Base-by-base conservation (phyloP, 352 stramenopile species). In the Globisporangium rhizosaccharum region DNA sequence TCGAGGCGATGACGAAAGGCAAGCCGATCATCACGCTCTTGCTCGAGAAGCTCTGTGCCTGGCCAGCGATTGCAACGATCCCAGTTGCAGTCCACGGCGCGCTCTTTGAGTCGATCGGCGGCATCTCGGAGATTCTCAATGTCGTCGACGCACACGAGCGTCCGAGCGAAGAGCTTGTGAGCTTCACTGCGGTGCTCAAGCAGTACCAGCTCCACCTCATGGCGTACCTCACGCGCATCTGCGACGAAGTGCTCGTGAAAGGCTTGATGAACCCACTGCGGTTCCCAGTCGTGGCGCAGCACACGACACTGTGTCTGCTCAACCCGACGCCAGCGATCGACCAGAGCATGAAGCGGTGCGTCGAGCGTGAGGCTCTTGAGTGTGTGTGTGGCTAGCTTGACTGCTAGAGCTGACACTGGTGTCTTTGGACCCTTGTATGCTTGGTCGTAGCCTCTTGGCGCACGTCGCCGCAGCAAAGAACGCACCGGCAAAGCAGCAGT, bases 221-320 rank as follows among this genome's bases (percentile, higher is more conserved):
- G n/a, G 63, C 61, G 14, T 95, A 95, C 67, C 67, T 95, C 6
- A 57, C 73, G 37, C 66, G 71, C 39, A 80, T 95, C 17, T 83
- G 61, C 17, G 67, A 88, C 36, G 85, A 93, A 72, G 82, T 94
- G 25, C 57, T 91, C 8, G 62, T 82, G 2, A 90, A 90, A 52
- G 82, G 84, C 1, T 62, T 94, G 44, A 74, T 59, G 18, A 93
- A 94, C 54, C 80, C 85, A 3, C 76, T 96, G 39, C 64, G 66
- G 5, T 92, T 92, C 61, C 86, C 86, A 4, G 73, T 93, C 47
- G 85, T 96, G 20, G 85, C 78, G 8, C 86, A 96, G 48, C 81
- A 94, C 39, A 73, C 89, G 3, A 90, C 66, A 26, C 51, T 85
- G 28, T 94, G 84, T 42, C 70, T 90, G 46, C 67, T 96, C 15